Percentiles rank a stretch among this genome's conserved stretches.
Evolutionary conservation across 1,284 basidiomycete genomes (phyloP).

Genomic region (Malassezia psittaci): DNA sequence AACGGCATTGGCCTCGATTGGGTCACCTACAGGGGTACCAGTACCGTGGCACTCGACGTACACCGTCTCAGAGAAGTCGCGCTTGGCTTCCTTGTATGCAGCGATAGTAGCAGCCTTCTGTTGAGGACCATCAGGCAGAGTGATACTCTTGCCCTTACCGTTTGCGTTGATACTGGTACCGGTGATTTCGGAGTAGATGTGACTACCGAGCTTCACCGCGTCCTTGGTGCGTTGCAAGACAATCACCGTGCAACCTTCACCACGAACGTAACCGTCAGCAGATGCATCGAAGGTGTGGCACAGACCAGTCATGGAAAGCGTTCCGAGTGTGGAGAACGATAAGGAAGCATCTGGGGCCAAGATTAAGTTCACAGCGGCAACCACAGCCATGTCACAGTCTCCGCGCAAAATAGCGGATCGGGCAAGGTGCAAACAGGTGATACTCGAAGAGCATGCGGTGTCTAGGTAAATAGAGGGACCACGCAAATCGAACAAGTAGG

Average conservation of each 20-base stretch:
- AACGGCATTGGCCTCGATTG: slow-evolving; percentile 18
- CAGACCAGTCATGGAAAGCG: slow-evolving; percentile 16
- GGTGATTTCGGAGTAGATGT: slow-evolving; percentile 19
- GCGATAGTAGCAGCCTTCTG: slow-evolving; percentile 8
- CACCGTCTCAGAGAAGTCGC: slow-evolving; percentile 5
- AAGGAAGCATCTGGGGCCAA: slow-evolving; percentile 12
- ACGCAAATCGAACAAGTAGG: slow-evolving; percentile 20
- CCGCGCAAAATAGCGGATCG: slow-evolving; percentile 14
- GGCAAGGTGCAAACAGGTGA: slow-evolving; percentile 22
- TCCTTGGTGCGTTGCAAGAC: slow-evolving; percentile 19
- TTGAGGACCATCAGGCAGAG: slow-evolving; percentile 14
- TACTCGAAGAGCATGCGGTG: slow-evolving; percentile 20
- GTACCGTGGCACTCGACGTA: slow-evolving; percentile 23
- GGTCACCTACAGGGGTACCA: slow-evolving; percentile 23
- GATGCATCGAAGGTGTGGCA: slow-evolving; percentile 20
- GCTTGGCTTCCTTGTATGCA: slow-evolving; percentile 14
- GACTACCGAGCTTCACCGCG: slow-evolving; percentile 13
- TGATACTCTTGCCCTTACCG: slow-evolving; percentile 17
- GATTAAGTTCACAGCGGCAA: slow-evolving; percentile 18
- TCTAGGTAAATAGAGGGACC: slow-evolving; percentile 19
- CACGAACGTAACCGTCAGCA: slow-evolving; percentile 20
- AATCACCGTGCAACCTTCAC: slow-evolving; percentile 20
- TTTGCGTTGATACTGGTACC: slow-evolving; percentile 19
- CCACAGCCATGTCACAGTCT: slow-evolving; percentile 22
- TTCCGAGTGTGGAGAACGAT: slow-evolving; percentile 15